A percentile compares a stretch with the other conserved stretches of the same genome.
phyloP scores from a whole-genome alignment of 148 eudicot genomes.

The Chenopodium quinoa region DNA sequence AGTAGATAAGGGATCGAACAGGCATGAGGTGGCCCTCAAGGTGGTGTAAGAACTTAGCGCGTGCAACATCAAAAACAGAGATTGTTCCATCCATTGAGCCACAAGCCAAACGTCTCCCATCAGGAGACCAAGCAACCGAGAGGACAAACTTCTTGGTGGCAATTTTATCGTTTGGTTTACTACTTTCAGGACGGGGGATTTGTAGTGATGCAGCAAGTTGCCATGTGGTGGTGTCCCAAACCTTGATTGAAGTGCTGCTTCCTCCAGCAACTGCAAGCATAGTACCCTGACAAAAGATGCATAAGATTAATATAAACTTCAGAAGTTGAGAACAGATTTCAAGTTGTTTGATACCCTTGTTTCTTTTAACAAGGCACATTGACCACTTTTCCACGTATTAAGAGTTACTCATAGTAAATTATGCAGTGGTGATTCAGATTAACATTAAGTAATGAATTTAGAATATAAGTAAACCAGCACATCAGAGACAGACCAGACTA shows the following conservation, averaged over 20 bases:
- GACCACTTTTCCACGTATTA: neutral
- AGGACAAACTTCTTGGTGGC: slow-evolving; percentile 85
- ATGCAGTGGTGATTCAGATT: too few relatives aligned
- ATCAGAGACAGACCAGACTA: neutral
- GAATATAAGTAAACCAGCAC: neutral
- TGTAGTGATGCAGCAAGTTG: slow-evolving; percentile 58
- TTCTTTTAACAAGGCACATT: neutral
- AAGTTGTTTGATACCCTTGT: neutral
- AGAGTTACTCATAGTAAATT: neutral
- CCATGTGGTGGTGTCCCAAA: slow-evolving; percentile 95
- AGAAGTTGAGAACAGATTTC: neutral
- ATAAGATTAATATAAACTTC: neutral
- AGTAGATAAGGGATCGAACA: slow-evolving; percentile 71
- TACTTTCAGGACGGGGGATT: slow-evolving; percentile 74
- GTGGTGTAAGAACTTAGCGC: slow-evolving; percentile 75
- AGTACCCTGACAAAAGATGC: slow-evolving; percentile 55
- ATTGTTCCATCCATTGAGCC: slow-evolving; percentile 98
- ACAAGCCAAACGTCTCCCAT: slow-evolving; percentile 73
- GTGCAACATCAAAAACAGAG: slow-evolving; percentile 74
- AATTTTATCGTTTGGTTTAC: slow-evolving; percentile 62
- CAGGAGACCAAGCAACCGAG: slow-evolving; percentile 88
- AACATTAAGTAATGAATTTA: neutral
- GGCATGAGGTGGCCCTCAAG: slow-evolving; percentile 95
- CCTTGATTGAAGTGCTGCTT: slow-evolving; percentile 85
- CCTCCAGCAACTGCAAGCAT: slow-evolving; percentile 95